A percentile compares a stretch with the other conserved stretches of the same genome.
These are phyloP conservation scores for Kodamaea sagamina DNA, from an alignment of 805 yeast genomes.

Conservation along the genomic window DNA sequence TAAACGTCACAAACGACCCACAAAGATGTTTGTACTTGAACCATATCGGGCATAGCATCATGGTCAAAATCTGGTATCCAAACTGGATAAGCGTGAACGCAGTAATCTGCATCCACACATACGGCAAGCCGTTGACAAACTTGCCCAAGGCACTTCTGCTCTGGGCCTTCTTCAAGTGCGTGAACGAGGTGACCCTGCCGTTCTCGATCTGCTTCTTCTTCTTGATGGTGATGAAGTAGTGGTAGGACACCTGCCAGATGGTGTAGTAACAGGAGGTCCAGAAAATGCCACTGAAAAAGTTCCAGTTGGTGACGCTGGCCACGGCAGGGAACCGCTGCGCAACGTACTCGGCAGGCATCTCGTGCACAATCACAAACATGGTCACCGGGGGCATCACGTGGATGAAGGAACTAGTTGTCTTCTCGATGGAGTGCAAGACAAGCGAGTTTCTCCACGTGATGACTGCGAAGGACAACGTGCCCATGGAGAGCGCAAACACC, in stretches of 20 bases:
- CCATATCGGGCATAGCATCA: constrained; percentile 90
- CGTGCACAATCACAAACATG: constrained; percentile 83
- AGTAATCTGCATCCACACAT: constrained; percentile 76
- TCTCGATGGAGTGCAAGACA: constrained; percentile 88
- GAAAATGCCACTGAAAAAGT: constrained; percentile 64
- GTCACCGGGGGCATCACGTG: constrained; percentile 90
- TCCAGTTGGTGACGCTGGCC: constrained; percentile 63
- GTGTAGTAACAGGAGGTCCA: constrained; percentile 83
- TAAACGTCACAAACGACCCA: constrained; percentile 62
- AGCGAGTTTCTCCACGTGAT: constrained; percentile 94
- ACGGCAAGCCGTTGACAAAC: constrained; percentile 80
- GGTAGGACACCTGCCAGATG: constrained; percentile 88
- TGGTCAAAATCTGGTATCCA: constrained; percentile 79
- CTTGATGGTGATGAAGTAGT: constrained; percentile 85
- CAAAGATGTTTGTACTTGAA: constrained; percentile 69
- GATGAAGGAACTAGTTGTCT: constrained; percentile 87
- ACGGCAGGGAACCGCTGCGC: constrained; percentile 81
- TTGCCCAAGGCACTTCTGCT: constrained; percentile 65
- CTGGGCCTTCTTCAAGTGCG: constrained; percentile 74
- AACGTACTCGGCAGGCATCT: constrained; percentile 53
- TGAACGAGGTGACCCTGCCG: constrained; percentile 87
- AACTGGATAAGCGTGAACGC: constrained; percentile 88
- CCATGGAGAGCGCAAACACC: constrained; percentile 84
- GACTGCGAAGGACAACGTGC: constrained; percentile 90
- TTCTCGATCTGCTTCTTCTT: constrained; percentile 77